Evolutionary conservation across 2,329 filamentous ascomycete genomes (phyloP), one percentile per base, ranked within the genome.

Genomic region (Aspergillus jensenii): DNA sequence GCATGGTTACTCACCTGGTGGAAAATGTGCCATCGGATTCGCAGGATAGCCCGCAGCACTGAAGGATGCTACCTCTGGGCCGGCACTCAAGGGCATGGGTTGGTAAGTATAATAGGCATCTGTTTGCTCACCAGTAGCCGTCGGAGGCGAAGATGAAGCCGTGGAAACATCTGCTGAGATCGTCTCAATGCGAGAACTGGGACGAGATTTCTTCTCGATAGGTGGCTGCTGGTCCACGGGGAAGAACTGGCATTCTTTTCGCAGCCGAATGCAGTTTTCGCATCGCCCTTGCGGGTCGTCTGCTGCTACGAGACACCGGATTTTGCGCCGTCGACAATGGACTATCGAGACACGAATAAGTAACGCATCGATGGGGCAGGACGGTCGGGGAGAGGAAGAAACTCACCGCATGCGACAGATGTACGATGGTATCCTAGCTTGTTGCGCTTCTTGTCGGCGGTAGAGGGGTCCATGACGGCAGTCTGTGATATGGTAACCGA

Each of bases 361-460:
- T 27, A 55, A 46, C 54, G 41, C 19, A 21, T 44, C 14, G 44
- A 19, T 7, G 17, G 41, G 43, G 27, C 11, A 39, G 33, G 21
- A 31, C 17, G 14, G 15, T 15, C 33, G 35, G 35, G 14, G 33
- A 12, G 4, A 40, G 15, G 12, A 40, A 53, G 47, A 43, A 57
- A 87, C 93, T 85, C 84, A 98, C 93, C 90, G 80, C 93, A 98
- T 66, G 93, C 95, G 67, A 97, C 91, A 45, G 93, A 96, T 37
- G 92, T 96, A 70, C 93, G 87, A 78, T 97, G 93, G 73, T 98
- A 98, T 40, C 93, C 93, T 60, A 98, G 82, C 77, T 96, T 97
- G 75, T 96, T 97, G 71, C 93, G 87, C 71, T 87, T 85, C 72
- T 89, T 90, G 66, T 89, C 85, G 37, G 84, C 81, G 52, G 64